Percentiles rank a stretch among this genome's conserved stretches.
These are phyloP conservation scores for Neonectria hederae DNA, from an alignment of 2,329 filamentous ascomycete species.

Conservation along the genomic window DNA sequence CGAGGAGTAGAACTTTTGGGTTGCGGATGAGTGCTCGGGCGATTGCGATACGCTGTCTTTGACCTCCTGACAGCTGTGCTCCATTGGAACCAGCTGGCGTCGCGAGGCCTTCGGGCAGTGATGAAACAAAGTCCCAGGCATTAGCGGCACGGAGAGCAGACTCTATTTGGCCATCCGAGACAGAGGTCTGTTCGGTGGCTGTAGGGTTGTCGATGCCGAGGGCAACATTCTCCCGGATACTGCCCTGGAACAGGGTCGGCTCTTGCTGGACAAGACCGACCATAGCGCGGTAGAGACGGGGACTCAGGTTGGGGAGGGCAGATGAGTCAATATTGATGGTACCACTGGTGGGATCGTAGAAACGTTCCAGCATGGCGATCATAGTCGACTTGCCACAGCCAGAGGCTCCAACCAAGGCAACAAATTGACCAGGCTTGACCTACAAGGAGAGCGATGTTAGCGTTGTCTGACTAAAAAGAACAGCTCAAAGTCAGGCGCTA, in stretches of 20 bases:
- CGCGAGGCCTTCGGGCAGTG: conserved; percentile 58
- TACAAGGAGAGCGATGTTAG: conserved; percentile 18
- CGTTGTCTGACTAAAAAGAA: neutral
- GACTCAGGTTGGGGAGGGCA: conserved; percentile 53
- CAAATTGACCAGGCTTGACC: conserved; percentile 58
- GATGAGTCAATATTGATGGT: conserved; percentile 57
- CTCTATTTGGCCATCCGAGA: conserved; percentile 49
- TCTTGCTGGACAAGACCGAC: conserved; percentile 68
- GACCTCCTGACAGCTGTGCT: conserved; percentile 73
- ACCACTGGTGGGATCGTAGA: conserved; percentile 57
- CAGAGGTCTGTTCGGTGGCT: conserved; percentile 11
- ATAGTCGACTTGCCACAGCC: conserved; percentile 71
- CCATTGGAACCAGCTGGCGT: conserved; percentile 71
- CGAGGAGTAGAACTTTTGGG: conserved; percentile 38
- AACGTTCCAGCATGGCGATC: conserved; percentile 60
- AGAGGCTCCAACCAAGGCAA: conserved; percentile 62
- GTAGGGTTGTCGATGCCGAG: conserved; percentile 38
- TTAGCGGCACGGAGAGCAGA: conserved; percentile 60
- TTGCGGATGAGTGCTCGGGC: conserved; percentile 65
- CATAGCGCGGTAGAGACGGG: conserved; percentile 60
- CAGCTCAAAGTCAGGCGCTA: neutral
- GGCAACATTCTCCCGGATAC: conserved; percentile 82
- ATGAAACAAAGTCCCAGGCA: conserved; percentile 57
- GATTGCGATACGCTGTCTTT: conserved; percentile 74
- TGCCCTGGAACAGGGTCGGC: conserved; percentile 77